phyloP scores from a whole-genome alignment of 139 green algal species.

The Micractinium conductrix region DNA sequence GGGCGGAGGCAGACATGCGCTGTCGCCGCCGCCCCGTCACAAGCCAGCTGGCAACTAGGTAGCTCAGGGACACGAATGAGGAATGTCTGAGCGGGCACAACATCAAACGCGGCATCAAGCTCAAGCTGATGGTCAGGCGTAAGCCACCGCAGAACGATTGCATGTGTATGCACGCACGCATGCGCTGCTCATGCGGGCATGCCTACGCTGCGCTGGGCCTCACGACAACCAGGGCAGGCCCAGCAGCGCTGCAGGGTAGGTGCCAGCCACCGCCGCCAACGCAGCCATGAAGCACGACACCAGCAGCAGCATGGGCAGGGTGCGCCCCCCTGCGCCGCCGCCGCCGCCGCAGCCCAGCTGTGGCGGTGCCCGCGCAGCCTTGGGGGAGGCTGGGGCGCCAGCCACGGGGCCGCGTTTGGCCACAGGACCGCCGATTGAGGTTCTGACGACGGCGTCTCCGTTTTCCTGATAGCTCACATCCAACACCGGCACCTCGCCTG shows the following conservation, averaged over 20 bases:
- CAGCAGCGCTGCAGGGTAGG: not conserved
- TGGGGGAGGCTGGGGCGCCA: not conserved
- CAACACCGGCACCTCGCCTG: constrained; percentile 33
- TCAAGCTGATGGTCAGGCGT: too few species aligned
- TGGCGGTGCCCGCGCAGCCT: not conserved
- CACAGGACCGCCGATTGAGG: constrained; percentile 7
- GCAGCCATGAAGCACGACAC: constrained; percentile 18
- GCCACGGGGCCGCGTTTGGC: not conserved
- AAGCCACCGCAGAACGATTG: too few species aligned
- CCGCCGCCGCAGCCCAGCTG: not conserved
- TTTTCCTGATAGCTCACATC: constrained; percentile 18
- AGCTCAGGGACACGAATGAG: too few species aligned
- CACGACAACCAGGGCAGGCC: constrained; percentile 11
- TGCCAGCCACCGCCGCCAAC: constrained; percentile 1
- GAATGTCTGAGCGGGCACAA: too few species aligned
- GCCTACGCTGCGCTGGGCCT: not conserved
- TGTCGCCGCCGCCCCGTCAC: too few species aligned
- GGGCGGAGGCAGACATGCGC: too few species aligned
- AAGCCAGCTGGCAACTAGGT: too few species aligned
- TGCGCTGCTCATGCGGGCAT: too few species aligned
- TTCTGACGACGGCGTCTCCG: constrained; percentile 1
- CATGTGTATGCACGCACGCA: too few species aligned
- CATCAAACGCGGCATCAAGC: too few species aligned
- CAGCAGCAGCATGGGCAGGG: constrained; percentile 18
- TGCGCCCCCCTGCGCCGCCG: not conserved